A percentile compares a stretch with the other conserved stretches of the same genome.
Evolutionary conservation across 2,329 filamentous ascomycete species (phyloP).

Genomic region (Lasiodiplodia hormozganensis): DNA sequence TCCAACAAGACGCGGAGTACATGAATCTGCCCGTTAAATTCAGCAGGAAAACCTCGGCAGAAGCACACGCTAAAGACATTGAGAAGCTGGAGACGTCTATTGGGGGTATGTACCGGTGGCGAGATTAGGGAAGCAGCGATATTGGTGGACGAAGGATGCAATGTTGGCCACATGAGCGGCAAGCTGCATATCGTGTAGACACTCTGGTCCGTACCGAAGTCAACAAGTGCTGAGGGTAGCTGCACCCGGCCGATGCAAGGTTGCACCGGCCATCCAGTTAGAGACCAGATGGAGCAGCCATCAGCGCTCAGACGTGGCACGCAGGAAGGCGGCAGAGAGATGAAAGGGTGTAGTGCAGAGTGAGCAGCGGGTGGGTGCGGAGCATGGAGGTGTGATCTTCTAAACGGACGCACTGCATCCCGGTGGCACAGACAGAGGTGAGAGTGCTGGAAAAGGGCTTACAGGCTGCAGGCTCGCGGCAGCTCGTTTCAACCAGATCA

Average conservation of each 20-base stretch:
- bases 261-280: neutral
- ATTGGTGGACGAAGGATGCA: neutral
- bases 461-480: neutral
- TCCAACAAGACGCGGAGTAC: constrained; percentile 16
- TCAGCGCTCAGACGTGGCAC: constrained; percentile 1
- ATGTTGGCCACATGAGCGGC: neutral
- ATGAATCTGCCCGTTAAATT: neutral
- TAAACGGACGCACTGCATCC: neutral
- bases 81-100: neutral
- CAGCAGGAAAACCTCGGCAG: neutral
- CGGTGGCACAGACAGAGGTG: neutral
- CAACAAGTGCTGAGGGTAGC: neutral
- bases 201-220: neutral
- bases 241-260: constrained; percentile 1
- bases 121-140: neutral
- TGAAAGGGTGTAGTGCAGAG: neutral
- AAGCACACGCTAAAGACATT: neutral
- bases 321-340: neutral
- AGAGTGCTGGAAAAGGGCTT: neutral
- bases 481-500: constrained; percentile 10
- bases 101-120: neutral
- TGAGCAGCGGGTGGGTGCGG: neutral
- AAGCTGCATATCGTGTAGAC: neutral
- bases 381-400: neutral
- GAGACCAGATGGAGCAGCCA: neutral